A percentile compares a stretch with the other conserved stretches of the same genome.
phyloP scores from a whole-genome alignment of 2,329 filamentous ascomycete genomes.

The Penicillium sp. region DNA sequence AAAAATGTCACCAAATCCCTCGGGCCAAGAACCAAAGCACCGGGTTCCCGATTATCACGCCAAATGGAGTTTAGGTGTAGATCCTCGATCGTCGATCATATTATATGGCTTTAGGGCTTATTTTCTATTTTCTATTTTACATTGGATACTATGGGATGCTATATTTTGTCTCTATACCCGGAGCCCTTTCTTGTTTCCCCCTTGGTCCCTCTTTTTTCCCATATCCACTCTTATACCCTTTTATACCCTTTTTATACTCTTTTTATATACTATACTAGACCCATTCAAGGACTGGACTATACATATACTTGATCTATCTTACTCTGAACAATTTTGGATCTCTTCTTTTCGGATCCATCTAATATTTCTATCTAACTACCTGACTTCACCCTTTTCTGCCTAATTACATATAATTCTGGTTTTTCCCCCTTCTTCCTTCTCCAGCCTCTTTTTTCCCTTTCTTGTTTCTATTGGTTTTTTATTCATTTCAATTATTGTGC shows the following conservation, averaged over 20 bases:
- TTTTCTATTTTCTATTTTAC: conserved; percentile 1
- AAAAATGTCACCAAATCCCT: neutral
- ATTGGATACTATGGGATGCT: neutral
- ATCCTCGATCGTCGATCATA: conserved; percentile 19
- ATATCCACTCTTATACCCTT: neutral
- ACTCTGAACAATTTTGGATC: neutral
- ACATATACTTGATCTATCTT: conserved; percentile 3
- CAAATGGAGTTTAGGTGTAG: conserved; percentile 25
- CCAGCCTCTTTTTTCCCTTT: neutral
- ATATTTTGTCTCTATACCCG: neutral
- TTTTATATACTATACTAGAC: neutral
- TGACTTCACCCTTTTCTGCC: conserved; percentile 2
- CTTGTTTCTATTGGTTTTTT: too few species aligned
- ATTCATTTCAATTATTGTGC: neutral
- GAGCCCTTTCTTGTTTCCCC: conserved; percentile 10
- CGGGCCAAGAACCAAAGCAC: conserved; percentile 18
- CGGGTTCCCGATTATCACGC: conserved; percentile 24
- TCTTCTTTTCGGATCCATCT: conserved; percentile 1
- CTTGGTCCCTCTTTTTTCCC: conserved; percentile 1
- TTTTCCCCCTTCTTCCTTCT: neutral
- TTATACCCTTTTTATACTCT: too few species aligned
- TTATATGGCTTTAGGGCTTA: neutral
- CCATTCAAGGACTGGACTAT: neutral
- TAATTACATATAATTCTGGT: neutral
- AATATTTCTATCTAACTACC: neutral